Evolutionary conservation across 371 early-diverging fungal species (phyloP).

Genomic region (Chytridiales sp.): DNA sequence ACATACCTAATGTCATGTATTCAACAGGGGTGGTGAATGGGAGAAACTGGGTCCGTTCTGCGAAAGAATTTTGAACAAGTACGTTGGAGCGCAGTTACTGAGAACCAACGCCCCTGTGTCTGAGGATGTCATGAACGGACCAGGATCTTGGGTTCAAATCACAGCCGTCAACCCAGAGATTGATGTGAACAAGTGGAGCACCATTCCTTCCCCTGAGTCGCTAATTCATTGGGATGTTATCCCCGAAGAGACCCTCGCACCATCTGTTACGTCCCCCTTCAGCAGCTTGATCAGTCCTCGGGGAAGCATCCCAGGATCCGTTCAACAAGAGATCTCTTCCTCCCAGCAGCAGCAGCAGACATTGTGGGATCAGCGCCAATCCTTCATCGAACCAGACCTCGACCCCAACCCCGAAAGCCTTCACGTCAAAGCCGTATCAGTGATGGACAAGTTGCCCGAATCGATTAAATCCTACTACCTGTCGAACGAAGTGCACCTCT

Average conservation of each 20-base stretch:
- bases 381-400: constrained; percentile 42
- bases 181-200: constrained; percentile 33
- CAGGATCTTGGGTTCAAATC: constrained; percentile 69
- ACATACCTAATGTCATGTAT: not conserved
- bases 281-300: too few species aligned
- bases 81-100: constrained; percentile 62
- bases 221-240: constrained; percentile 23
- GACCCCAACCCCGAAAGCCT: constrained; percentile 29
- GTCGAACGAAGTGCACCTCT: constrained; percentile 63
- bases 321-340: too few species aligned
- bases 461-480: constrained; percentile 54
- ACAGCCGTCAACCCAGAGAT: constrained; percentile 68
- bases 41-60: constrained; percentile 73
- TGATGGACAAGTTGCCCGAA: constrained; percentile 28
- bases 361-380: too few species aligned
- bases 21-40: constrained; percentile 59
- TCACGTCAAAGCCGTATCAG: constrained; percentile 12
- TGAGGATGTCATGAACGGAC: constrained; percentile 53
- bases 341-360: too few species aligned
- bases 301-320: too few species aligned
- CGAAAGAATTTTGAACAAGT: constrained; percentile 69
- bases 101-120: constrained; percentile 46
- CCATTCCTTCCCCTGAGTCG: too few species aligned
- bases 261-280: too few species aligned
- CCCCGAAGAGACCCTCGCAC: too few species aligned